Evolutionary conservation across 805 yeast species (phyloP), one percentile per base, ranked within the genome.

Genomic region (Tanozyma kutaoensis): DNA sequence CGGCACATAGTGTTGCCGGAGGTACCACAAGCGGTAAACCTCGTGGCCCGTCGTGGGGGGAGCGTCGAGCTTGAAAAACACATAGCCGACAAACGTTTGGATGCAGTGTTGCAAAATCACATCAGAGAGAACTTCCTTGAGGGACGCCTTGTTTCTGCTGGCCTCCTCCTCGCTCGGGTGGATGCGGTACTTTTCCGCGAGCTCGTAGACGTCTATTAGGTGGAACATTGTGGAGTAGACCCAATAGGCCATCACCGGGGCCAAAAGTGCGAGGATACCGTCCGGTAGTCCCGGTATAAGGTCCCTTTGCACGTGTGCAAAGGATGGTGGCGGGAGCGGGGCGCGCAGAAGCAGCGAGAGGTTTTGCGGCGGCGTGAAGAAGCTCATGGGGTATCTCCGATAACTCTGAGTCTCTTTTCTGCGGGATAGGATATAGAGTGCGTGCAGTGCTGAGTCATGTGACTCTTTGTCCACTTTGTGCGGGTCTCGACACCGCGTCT

Each of bases 211-310:
- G 49, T 91, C 97, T 27, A 86, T 55, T 7, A 77, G 33, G 45
- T 77, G 84, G 65, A 80, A 91, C 35, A 80, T 51, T 15, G 68
- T 43, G 3, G 94, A 78, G 40, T 74, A 72, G 2, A 55, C 31
- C 97, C 97, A 91, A 50, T 91, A 91, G 3, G 76, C 85, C 3
- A 73, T 58, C 4, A 91, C 67, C 1, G 98, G 97, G 2, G 75
- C 62, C 3, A 71, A 53, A 24, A 86, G 51, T 1, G 95, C 80
- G 27, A 84, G 45, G 12, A 72, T 46, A 23, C 76, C 78, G 51
- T 86, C 96, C n/a, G n/a, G n/a, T n/a, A n/a, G n/a, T n/a, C n/a
- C n/a, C n/a, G n/a, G n/a, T n/a, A n/a, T n/a, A n/a, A n/a, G n/a
- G n/a, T n/a, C n/a, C n/a, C n/a, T n/a, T n/a, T n/a, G n/a, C n/a